phyloP scores from a whole-genome alignment of 148 eudicot species.

The Tetragonia tetragonoides region DNA sequence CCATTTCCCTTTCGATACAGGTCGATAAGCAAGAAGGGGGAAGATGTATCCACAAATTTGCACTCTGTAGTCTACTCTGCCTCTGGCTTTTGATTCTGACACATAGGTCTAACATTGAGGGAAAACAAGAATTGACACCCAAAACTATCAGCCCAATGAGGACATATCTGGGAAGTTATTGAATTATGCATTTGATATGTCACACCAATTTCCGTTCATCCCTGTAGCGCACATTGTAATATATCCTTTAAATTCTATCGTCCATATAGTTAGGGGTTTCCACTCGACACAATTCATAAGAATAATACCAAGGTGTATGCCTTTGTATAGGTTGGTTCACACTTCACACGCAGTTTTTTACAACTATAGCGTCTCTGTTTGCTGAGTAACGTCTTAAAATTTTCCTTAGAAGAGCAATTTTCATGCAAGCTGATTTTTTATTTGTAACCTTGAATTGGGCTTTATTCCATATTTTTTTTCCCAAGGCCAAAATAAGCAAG shows the following conservation, averaged over 20 bases:
- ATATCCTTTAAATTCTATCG: not conserved
- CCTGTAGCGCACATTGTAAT: not conserved
- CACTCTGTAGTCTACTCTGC: not conserved
- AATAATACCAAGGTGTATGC: no score
- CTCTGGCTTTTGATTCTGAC: not conserved
- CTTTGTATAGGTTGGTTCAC: no score
- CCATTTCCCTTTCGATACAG: not conserved
- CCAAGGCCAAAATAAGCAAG: no score
- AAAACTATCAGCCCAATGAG: not conserved
- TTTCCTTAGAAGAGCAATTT: not conserved
- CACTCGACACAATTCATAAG: no score
- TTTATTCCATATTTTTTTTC: not conserved
- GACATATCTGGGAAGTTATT: not conserved
- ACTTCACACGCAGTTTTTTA: no score
- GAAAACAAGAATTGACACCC: not conserved
- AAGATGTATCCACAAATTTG: not conserved
- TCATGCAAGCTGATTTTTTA: no score
- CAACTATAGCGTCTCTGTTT: no score
- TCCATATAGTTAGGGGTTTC: not conserved
- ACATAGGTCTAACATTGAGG: not conserved
- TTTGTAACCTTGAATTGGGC: not conserved
- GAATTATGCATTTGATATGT: not conserved
- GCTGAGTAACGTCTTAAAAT: no score
- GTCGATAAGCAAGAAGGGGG: not conserved
- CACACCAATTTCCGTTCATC: not conserved